Percentiles rank a stretch among this genome's conserved stretches.
These are phyloP conservation scores for Taphrina wiesneri DNA, from an alignment of 1,139 yeast species.

Conservation along the genomic window DNA sequence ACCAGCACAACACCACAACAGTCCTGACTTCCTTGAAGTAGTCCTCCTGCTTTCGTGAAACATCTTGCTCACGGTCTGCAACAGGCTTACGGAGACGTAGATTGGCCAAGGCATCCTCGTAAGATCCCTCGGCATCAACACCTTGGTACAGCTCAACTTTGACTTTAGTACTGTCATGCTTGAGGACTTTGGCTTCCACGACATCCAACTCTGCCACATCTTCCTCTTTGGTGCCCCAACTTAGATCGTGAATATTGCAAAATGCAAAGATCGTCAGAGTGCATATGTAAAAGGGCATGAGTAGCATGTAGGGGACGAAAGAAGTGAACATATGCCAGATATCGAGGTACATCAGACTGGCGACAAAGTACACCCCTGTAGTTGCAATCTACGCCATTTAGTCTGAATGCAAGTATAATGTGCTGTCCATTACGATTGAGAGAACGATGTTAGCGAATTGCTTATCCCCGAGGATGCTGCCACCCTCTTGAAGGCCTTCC, in stretches of 20 bases:
- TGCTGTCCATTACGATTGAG: slow-evolving; percentile 64
- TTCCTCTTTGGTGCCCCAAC: slow-evolving; percentile 91
- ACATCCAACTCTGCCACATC: slow-evolving; percentile 66
- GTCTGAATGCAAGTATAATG: neutral
- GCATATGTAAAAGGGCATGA: slow-evolving; percentile 88
- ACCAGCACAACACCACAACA: slow-evolving; percentile 89
- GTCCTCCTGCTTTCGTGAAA: slow-evolving; percentile 55
- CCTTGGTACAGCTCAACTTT: slow-evolving; percentile 89
- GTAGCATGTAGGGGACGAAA: slow-evolving; percentile 73
- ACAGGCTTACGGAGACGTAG: slow-evolving; percentile 69
- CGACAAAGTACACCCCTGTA: slow-evolving; percentile 78
- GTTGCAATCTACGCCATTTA: slow-evolving; percentile 89
- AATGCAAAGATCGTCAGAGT: slow-evolving; percentile 74
- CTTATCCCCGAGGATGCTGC: slow-evolving; percentile 45
- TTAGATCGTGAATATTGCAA: slow-evolving; percentile 82
- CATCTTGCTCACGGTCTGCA: slow-evolving; percentile 42
- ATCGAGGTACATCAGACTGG: slow-evolving; percentile 75
- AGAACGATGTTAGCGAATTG: slow-evolving; percentile 55
- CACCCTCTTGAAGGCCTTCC: slow-evolving; percentile 48
- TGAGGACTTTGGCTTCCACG: slow-evolving; percentile 60
- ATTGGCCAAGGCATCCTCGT: slow-evolving; percentile 72
- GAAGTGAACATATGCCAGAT: slow-evolving; percentile 95
- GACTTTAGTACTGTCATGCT: slow-evolving; percentile 52
- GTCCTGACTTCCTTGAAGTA: slow-evolving; percentile 94
- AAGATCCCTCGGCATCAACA: slow-evolving; percentile 87